These are phyloP conservation scores for Allomyces javanicus DNA, from an alignment of 192 early-diverging fungal species.

Conservation along the genomic window DNA sequence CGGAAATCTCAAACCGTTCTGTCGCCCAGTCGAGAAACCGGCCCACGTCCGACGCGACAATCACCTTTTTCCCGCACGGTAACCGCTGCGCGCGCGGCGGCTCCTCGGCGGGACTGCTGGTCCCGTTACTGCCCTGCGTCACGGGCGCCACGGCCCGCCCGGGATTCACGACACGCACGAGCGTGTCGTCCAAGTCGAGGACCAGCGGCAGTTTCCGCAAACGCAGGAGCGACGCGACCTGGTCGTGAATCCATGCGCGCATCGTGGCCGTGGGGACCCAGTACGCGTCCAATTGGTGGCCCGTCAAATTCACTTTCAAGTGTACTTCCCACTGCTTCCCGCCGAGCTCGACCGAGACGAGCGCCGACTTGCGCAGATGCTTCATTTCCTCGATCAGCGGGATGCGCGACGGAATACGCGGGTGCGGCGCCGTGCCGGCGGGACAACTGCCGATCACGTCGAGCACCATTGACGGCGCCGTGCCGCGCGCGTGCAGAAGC, in stretches of 20 bases:
- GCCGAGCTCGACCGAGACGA: slow-evolving; percentile 13
- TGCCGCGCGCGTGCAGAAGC: neutral
- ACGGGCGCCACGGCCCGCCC: too few relatives aligned
- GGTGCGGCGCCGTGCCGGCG: neutral
- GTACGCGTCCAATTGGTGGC: slow-evolving; percentile 44
- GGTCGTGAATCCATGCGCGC: slow-evolving; percentile 25
- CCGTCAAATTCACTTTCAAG: slow-evolving; percentile 40
- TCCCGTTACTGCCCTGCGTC: too few relatives aligned
- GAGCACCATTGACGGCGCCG: neutral
- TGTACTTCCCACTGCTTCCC: slow-evolving; percentile 42
- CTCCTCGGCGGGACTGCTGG: neutral
- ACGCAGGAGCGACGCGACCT: slow-evolving; percentile 21
- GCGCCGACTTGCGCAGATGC: neutral
- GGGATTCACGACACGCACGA: slow-evolving; percentile 44
- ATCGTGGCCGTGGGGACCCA: slow-evolving; percentile 29
- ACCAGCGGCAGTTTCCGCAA: slow-evolving; percentile 43
- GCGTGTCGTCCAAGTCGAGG: slow-evolving; percentile 56
- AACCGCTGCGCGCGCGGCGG: neutral
- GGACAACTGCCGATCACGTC: neutral
- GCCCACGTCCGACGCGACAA: slow-evolving; percentile 15
- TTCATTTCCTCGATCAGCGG: neutral
- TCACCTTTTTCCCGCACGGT: neutral
- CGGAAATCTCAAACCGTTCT: slow-evolving; percentile 43
- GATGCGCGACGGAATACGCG: neutral
- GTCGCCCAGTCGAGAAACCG: slow-evolving; percentile 57